These are phyloP conservation scores for Cladobotryum mycophilum DNA, from an alignment of 2,329 filamentous ascomycete species.

Conservation along the genomic window DNA sequence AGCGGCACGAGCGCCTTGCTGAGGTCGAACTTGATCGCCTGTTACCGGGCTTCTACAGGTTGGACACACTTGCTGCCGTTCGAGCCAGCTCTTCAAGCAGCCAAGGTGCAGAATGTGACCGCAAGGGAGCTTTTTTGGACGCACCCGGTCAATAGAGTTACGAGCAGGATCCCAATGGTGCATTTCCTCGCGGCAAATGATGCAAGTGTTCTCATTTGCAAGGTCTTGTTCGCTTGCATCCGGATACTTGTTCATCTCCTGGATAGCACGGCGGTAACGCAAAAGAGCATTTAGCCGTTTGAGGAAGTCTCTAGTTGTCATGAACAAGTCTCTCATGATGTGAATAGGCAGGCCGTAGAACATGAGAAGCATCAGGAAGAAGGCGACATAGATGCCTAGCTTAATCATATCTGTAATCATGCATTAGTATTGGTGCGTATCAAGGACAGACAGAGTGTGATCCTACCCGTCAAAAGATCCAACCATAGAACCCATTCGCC, in stretches of 20 bases:
- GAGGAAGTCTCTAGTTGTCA: conserved; percentile 86
- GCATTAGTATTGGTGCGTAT: conserved; percentile 6
- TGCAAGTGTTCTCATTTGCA: conserved; percentile 82
- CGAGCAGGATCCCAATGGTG: conserved; percentile 59
- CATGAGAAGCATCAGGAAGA: conserved; percentile 86
- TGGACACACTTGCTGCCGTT: conserved; percentile 93
- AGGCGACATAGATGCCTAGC: conserved; percentile 78
- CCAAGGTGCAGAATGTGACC: conserved; percentile 92
- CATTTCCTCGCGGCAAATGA: conserved; percentile 97
- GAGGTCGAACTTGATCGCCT: conserved; percentile 22
- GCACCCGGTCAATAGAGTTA: conserved; percentile 68
- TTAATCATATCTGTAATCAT: conserved; percentile 70
- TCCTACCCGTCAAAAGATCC: conserved; percentile 72
- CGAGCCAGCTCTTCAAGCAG: conserved; percentile 93
- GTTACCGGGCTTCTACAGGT: conserved; percentile 80
- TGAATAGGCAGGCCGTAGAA: conserved; percentile 97
- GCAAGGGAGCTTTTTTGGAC: conserved; percentile 94
- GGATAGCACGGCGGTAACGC: conserved; percentile 82
- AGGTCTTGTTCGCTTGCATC: conserved; percentile 88
- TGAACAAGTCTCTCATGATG: conserved; percentile 90
- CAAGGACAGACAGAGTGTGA: not conserved
- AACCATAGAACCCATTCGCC: conserved; percentile 86
- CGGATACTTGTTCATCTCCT: conserved; percentile 90
- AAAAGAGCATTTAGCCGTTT: conserved; percentile 85
- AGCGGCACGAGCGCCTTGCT: conserved; percentile 20